phyloP scores from a whole-genome alignment of 164 flowering plant species.

The Sedum album region DNA sequence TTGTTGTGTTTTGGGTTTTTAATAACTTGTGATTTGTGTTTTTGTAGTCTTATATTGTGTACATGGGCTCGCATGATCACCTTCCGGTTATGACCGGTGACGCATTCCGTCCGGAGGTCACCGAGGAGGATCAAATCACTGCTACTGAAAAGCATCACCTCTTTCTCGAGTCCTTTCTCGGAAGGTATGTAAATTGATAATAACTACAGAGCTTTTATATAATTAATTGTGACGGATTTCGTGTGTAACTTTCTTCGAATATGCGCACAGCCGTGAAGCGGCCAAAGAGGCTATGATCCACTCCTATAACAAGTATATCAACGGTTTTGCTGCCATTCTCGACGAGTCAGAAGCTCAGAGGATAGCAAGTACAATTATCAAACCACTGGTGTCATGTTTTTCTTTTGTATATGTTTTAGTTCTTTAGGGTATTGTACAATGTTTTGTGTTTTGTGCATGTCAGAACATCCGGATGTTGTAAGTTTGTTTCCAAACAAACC shows the following conservation, averaged over 20 bases:
- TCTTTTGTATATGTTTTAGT: not conserved
- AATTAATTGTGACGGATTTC: not conserved
- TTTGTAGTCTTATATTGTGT: slow-evolving; percentile 42
- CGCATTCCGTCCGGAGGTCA: slow-evolving; percentile 19
- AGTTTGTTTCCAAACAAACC: not conserved
- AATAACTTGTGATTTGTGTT: not conserved
- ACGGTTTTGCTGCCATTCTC: slow-evolving; percentile 15
- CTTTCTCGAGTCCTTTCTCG: slow-evolving; percentile 37
- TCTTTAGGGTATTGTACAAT: not conserved
- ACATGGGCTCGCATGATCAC: slow-evolving; percentile 49
- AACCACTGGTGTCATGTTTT: not conserved
- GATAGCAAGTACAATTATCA: not conserved
- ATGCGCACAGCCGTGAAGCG: slow-evolving; percentile 10
- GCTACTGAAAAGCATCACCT: slow-evolving; percentile 31
- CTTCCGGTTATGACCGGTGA: not conserved
- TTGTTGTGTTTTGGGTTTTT: not conserved
- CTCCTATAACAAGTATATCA: slow-evolving; percentile 34
- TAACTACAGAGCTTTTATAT: not conserved
- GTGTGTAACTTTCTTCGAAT: not conserved
- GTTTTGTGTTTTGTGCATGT: too few species aligned
- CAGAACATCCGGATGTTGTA: not conserved
- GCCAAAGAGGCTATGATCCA: slow-evolving; percentile 28
- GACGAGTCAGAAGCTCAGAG: not conserved
- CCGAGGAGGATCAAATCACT: slow-evolving; percentile 17
- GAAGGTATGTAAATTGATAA: slow-evolving; percentile 24